Evolutionary conservation across 768 basidiomycete genomes (phyloP).

Genomic region (Astraeus odoratus): DNA sequence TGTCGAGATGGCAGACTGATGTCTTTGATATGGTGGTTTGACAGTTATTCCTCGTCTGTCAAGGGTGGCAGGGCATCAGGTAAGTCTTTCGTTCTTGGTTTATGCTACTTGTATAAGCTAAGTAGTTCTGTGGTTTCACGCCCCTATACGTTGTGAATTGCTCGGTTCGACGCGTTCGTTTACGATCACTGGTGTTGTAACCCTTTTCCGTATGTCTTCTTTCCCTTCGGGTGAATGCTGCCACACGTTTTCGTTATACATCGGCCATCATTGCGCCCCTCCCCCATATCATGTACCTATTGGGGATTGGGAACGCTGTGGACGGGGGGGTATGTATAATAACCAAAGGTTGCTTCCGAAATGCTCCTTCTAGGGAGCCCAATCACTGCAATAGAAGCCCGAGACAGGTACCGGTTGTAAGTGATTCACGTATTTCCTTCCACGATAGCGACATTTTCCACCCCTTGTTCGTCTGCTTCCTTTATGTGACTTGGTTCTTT

Average conservation of each 20-base stretch:
- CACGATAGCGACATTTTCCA: background rate
- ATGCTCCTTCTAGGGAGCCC: constrained; percentile 66
- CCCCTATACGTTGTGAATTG: constrained; percentile 2
- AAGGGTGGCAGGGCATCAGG: constrained; percentile 69
- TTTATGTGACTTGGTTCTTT: background rate
- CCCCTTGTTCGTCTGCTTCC: background rate
- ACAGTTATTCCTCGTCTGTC: constrained; percentile 64
- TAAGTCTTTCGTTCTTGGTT: constrained; percentile 20
- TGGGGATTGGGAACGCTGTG: background rate
- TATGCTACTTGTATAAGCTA: background rate
- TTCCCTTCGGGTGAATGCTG: too few species aligned
- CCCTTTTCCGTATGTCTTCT: too few species aligned
- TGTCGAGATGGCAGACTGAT: background rate
- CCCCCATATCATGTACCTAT: constrained; percentile 10
- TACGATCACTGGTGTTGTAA: too few species aligned
- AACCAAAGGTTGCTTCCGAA: constrained; percentile 61
- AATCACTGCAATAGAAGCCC: constrained; percentile 62
- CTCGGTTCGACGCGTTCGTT: too few species aligned
- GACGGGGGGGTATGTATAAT: background rate
- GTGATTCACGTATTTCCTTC: constrained; percentile 12
- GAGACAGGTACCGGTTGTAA: constrained; percentile 69
- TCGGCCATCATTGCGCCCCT: constrained; percentile 6
- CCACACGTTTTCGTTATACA: too few species aligned
- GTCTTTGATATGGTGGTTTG: constrained; percentile 9
- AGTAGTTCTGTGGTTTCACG: background rate